Evolutionary conservation across 306 rosid genomes (phyloP).

Genomic region (Quercus parvula): DNA sequence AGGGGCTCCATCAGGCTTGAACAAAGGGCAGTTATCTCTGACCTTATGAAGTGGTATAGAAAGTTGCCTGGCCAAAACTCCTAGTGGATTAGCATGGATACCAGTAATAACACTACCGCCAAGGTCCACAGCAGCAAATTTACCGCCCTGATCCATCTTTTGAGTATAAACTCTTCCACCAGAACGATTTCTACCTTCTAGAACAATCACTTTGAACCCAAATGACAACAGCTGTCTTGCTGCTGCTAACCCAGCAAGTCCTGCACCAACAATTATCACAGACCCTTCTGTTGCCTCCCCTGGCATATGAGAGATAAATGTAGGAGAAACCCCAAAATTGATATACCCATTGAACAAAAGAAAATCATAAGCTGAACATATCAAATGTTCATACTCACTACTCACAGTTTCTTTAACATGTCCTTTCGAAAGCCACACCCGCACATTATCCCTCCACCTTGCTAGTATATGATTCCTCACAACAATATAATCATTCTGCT

Average conservation of each 20-base stretch:
- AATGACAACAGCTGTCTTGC: slow-evolving; percentile 88
- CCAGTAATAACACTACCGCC: slow-evolving; percentile 97
- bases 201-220: slow-evolving; percentile 73
- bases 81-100: slow-evolving; percentile 92
- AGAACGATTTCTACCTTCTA: slow-evolving; percentile 89
- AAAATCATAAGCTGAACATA: slow-evolving; percentile 75
- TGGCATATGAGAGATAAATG: slow-evolving; percentile 51
- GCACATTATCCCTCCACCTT: slow-evolving; percentile 80
- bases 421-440: slow-evolving; percentile 71
- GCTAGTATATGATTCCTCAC: slow-evolving; percentile 89
- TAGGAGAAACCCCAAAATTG: slow-evolving; percentile 81
- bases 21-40: slow-evolving; percentile 82
- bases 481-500: slow-evolving; percentile 89
- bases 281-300: slow-evolving; percentile 66
- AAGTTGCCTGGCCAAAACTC: slow-evolving; percentile 91
- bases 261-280: slow-evolving; percentile 81
- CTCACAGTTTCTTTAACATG: slow-evolving; percentile 78
- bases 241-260: slow-evolving; percentile 89
- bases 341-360: slow-evolving; percentile 77
- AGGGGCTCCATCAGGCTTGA: slow-evolving; percentile 72
- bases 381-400: slow-evolving; percentile 65
- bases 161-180: slow-evolving; percentile 96
- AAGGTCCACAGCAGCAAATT: slow-evolving; percentile 67
- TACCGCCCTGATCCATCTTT: slow-evolving; percentile 67
- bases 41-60: slow-evolving; percentile 91